Percentiles rank a stretch among this genome's conserved stretches.
These are phyloP conservation scores for Cystobasidiaceae sp. DNA, from an alignment of 1,284 basidiomycete species.

Conservation along the genomic window DNA sequence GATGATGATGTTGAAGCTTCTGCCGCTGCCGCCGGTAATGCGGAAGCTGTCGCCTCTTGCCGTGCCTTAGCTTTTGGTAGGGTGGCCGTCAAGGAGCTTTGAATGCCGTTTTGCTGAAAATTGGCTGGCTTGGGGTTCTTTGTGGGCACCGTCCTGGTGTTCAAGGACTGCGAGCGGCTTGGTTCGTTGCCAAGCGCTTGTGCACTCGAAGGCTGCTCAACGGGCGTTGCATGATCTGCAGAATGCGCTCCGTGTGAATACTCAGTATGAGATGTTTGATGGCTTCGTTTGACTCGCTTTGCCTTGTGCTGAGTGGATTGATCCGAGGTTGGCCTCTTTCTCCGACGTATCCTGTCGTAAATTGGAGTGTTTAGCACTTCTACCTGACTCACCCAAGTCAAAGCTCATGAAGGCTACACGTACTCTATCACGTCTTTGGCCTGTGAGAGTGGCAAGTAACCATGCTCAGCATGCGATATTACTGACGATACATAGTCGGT, in stretches of 20 bases:
- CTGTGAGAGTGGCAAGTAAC: background rate
- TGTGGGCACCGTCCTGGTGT: too few species aligned
- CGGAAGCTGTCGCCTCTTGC: too few species aligned
- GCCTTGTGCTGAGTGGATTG: background rate
- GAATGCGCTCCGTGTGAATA: background rate
- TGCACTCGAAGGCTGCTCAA: background rate
- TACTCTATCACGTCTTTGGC: constrained; percentile 23
- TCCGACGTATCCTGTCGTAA: background rate
- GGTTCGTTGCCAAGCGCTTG: too few species aligned
- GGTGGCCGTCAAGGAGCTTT: background rate
- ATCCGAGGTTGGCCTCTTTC: too few species aligned
- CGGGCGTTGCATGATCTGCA: too few species aligned
- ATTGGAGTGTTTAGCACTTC: background rate
- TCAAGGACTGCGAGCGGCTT: background rate
- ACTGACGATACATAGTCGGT: background rate
- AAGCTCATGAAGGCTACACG: background rate
- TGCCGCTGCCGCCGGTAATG: background rate
- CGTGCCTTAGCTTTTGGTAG: too few species aligned
- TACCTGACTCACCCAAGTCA: background rate
- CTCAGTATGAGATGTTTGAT: background rate
- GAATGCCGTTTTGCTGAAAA: background rate
- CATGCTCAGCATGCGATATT: background rate
- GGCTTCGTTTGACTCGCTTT: background rate
- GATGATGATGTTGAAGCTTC: background rate
- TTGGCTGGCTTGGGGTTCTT: background rate